Evolutionary conservation across 2,329 filamentous ascomycete species (phyloP).

Genomic region (Aspergillus novoparasiticus): DNA sequence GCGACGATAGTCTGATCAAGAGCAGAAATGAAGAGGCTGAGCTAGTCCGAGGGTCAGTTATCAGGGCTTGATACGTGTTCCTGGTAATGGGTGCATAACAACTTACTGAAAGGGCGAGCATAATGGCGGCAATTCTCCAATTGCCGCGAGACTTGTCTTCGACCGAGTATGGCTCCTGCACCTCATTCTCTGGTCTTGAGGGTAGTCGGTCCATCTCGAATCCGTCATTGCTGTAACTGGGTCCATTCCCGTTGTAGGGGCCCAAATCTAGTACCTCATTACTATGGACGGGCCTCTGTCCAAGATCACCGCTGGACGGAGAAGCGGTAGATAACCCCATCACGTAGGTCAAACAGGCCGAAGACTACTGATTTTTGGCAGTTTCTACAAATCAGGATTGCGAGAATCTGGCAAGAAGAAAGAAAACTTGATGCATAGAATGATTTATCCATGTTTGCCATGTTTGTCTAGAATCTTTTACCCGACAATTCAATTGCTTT

Average conservation of each 20-base stretch:
- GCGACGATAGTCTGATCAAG: slow-evolving; percentile 59
- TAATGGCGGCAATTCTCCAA: slow-evolving; percentile 20
- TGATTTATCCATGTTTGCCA: slow-evolving; percentile 5
- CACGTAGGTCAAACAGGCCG: background rate
- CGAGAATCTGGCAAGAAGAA: background rate
- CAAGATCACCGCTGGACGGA: background rate
- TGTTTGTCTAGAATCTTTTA: background rate
- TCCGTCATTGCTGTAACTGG: background rate
- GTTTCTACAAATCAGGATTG: too few relatives aligned
- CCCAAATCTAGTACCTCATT: background rate
- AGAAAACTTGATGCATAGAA: background rate
- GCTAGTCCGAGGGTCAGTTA: slow-evolving; percentile 10
- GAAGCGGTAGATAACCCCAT: background rate
- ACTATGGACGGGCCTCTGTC: background rate
- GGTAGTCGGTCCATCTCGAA: background rate
- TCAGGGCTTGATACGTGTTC: background rate
- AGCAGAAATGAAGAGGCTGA: slow-evolving; percentile 30
- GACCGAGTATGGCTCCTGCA: background rate
- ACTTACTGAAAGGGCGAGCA: slow-evolving; percentile 23
- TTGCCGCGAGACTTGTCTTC: slow-evolving; percentile 11
- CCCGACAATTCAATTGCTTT: background rate
- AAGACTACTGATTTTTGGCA: background rate
- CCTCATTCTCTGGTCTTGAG: background rate
- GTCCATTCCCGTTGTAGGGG: background rate
- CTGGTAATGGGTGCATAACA: background rate